Conservation (phyloP, 345 rosid species). For the Moricandia arvensis region DNA sequence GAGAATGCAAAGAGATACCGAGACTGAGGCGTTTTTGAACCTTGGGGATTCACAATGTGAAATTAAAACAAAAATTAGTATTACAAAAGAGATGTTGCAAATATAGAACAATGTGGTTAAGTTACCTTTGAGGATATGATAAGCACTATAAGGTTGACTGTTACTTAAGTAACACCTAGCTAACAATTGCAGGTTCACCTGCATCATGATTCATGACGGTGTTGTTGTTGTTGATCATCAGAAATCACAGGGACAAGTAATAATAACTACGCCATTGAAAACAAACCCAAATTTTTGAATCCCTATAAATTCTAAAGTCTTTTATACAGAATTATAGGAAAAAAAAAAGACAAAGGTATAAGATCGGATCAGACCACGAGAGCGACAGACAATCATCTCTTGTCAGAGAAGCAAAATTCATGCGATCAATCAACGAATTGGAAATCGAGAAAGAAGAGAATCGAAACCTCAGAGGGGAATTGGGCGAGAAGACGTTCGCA, state of each 20-base stretch:
- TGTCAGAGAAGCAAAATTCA: background rate
- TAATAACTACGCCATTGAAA: background rate
- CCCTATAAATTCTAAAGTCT: background rate
- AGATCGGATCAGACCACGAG: background rate
- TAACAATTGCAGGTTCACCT: slow-evolving; percentile 75
- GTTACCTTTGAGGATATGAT: slow-evolving; percentile 79
- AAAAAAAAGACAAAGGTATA: background rate
- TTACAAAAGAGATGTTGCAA: background rate
- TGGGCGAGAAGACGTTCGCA: slow-evolving; percentile 90
- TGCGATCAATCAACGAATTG: background rate
- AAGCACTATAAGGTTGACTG: slow-evolving; percentile 72
- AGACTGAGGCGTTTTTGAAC: slow-evolving; percentile 73
- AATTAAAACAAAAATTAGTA: background rate
- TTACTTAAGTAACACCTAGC: slow-evolving; percentile 85
- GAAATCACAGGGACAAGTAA: background rate
- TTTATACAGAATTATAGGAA: background rate
- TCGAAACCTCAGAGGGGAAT: slow-evolving; percentile 72
- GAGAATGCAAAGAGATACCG: slow-evolving; percentile 87
- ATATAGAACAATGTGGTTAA: background rate
- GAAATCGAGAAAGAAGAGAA: background rate
- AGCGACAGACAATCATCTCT: background rate
- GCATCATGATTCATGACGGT: slow-evolving; percentile 25
- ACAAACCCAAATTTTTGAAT: background rate
- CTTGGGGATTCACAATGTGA: slow-evolving; percentile 41
- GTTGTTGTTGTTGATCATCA: background rate